Evolutionary conservation across 1,284 basidiomycete genomes (phyloP), one percentile per base, ranked within the genome.

Genomic region (Heterobasidion parviporum): DNA sequence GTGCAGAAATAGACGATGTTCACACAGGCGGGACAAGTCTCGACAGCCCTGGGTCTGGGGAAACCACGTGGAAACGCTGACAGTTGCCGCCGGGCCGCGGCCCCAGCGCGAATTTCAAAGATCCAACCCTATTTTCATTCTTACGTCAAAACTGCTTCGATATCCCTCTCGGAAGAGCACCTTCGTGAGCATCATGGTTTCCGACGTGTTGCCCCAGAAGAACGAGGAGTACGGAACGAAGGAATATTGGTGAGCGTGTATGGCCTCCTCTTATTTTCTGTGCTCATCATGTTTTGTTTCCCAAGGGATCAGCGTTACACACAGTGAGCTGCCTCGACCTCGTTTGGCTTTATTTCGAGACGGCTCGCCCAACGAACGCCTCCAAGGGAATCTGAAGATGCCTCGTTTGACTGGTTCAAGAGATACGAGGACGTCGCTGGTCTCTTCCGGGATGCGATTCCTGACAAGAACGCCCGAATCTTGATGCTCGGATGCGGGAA

Each of bases 401-500:
- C 74, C 4, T 76, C 84, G 1, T 95, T 94, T 61, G 94, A 96
- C 72, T 96, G 88, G 89, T 92, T 91, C 72, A 90, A 89, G 64
- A 81, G 81, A 8, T 91, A 89, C 62, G 67, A 68, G 3, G 87
- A 92, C 55, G 73, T 92, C 15, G 76, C 82, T 12, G 67, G 77
- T 54, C 70, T 86, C 32, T 68, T 92, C 26, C 74, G 76, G 43
- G 76, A 77, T 48, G 70, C 86, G 46, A 79, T 94, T 20, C 87
- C 87, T 0, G 69, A 83, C 57, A 89, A 82, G 65, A 68, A 70
- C 3, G 77, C 85, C 1, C 74, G 80, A 34, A 89, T 96, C 60
- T 70, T 95, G 57, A 92, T 96, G 82, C 81, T 97, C 8, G 94
- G 94, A 50, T 96, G 94, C 65, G 94, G 94, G 6, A 96, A 95